Base-by-base conservation (phyloP, 2,329 filamentous ascomycete genomes). In the Stemphylium lycopersici region DNA sequence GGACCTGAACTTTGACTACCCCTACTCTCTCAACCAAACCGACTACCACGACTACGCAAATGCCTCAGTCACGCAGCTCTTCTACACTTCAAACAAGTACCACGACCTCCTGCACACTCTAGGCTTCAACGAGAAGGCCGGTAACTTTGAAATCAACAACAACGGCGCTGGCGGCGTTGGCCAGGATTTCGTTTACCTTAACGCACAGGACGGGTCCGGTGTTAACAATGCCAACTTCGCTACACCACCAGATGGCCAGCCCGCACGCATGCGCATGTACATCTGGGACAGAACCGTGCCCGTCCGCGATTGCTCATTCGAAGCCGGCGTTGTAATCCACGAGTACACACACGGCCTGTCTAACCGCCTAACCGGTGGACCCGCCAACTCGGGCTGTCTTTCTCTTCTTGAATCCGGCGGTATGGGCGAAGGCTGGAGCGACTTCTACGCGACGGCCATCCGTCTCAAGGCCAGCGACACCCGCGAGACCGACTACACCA, bases 131-230 rank as follows among this genome's bases (percentile, higher is more conserved):
- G 84, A 87, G 69, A 68, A 60, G 1, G 83, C 84, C 1, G 84
- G 84, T 5, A 87, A 87, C 72, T 87, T 87, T 69, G 79, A 87
- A 71, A 63, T 71, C 47, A 81, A 84, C 74, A 86, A 86, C 75
- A 79, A 82, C 56, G 80, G 78, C 39, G 68, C 76, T 36, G 84
- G 84, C 3, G 84, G 84, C 15, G 38, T 58, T 4, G 83, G 78
- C 11, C 74, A 73, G 45, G 84, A 87, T 60, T 78, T 77, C 39
- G 81, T 84, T 33, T 83, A 83, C 52, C 74, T 85, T 34, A 84
- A 84, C 57, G 71, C 83, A 0, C 84, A 87, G 61, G 84, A 87
- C 52, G 83, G 82, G 26, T 46, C 46, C 4, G 79, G 77, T 13
- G 77, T 72, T 1, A 83, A 87, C 74, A 86, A 86, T 55, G 84